These are phyloP conservation scores for Barnettozyma botsteinii DNA, from an alignment of 805 yeast genomes.

Conservation along the genomic window DNA sequence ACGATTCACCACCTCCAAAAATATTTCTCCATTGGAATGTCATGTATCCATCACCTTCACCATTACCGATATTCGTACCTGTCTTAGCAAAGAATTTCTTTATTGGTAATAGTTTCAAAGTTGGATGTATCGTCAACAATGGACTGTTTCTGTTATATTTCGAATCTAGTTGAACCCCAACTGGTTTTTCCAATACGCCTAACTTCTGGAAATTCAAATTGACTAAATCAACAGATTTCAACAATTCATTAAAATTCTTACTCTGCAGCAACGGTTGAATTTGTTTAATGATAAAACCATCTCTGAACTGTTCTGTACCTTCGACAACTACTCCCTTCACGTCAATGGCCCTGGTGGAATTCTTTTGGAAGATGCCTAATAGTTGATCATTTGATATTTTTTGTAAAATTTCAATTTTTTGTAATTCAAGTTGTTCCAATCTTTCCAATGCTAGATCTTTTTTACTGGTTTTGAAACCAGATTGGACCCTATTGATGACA, in stretches of 20 bases:
- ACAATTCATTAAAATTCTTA: conserved; percentile 36
- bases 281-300: conserved; percentile 40
- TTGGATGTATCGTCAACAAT: conserved; percentile 25
- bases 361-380: conserved; percentile 25
- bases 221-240: conserved; percentile 38
- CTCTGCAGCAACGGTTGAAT: conserved; percentile 40
- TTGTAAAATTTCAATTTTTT: conserved; percentile 25
- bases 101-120: conserved; percentile 39
- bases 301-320: conserved; percentile 43
- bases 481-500: conserved; percentile 18
- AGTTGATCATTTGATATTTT: conserved; percentile 26
- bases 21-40: conserved; percentile 60
- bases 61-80: conserved; percentile 94
- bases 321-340: conserved; percentile 41
- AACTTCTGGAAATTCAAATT: conserved; percentile 39
- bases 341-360: conserved; percentile 36
- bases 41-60: conserved; percentile 93
- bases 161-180: conserved; percentile 32
- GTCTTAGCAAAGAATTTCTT: conserved; percentile 78
- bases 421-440: conserved; percentile 23
- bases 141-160: background rate
- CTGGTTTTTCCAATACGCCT: conserved; percentile 35
- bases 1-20: conserved; percentile 64
- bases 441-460: conserved; percentile 6
- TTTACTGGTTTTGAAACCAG: conserved; percentile 19